These are phyloP conservation scores for Monilinia laxa DNA, from an alignment of 2,329 filamentous ascomycete species.

Conservation along the genomic window DNA sequence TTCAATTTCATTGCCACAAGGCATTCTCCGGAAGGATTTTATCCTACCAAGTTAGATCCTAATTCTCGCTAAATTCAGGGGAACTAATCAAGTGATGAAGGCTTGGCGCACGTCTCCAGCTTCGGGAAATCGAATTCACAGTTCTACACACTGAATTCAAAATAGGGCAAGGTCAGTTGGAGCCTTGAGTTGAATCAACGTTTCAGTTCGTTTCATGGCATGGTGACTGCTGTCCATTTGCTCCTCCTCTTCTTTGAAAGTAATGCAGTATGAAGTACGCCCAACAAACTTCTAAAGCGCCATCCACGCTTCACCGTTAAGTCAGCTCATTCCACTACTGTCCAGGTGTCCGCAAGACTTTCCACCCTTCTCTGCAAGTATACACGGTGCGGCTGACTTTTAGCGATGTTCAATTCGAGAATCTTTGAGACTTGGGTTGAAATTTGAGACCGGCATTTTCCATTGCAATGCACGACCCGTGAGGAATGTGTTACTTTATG, in stretches of 20 bases:
- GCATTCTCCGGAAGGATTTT: not conserved
- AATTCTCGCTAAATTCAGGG: not conserved
- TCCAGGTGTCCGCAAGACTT: slow-evolving; percentile 1
- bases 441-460: slow-evolving; percentile 3
- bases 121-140: not conserved
- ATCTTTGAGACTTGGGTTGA: not conserved
- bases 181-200: not conserved
- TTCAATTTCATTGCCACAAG: not conserved
- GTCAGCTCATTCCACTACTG: slow-evolving; percentile 2
- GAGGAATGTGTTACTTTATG: not conserved
- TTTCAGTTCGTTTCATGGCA: not conserved
- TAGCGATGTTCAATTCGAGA: not conserved
- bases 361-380: not conserved
- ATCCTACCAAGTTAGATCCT: not conserved
- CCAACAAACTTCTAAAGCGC: not conserved
- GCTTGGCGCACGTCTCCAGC: not conserved
- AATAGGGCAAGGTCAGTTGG: too few relatives aligned
- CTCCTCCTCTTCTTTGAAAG: not conserved
- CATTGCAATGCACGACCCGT: not conserved
- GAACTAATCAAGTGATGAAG: not conserved
- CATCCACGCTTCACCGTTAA: slow-evolving; percentile 10
- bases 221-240: not conserved
- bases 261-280: not conserved
- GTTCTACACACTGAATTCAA: not conserved
- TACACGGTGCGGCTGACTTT: slow-evolving; percentile 15